Evolutionary conservation across 306 rosid genomes (phyloP).

Genomic region (Medicago truncatula): MtrunA17r5.0-ANR NC_053042.1:5588501-5589000

Average conservation of each 20-base stretch:
- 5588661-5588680: conserved; percentile 88
- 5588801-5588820: neutral
- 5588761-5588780: neutral
- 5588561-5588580: conserved; percentile 2
- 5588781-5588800: neutral
- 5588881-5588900: too few species aligned
- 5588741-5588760: neutral
- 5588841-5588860: neutral
- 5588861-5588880: too few species aligned
- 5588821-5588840: neutral
- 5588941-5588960: too few species aligned
- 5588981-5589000: neutral
- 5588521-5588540: neutral
- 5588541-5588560: neutral
- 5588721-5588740: neutral
- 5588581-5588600: too few species aligned
- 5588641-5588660: conserved; percentile 66
- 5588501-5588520: too few species aligned
- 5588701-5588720: conserved; percentile 47
- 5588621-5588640: conserved; percentile 1
- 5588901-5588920: too few species aligned
- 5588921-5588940: neutral
- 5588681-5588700: conserved; percentile 84
- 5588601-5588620: neutral
- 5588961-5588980: neutral